phyloP scores from a whole-genome alignment of 371 early-diverging fungal genomes.

The Vittaforma corneae region DNA sequence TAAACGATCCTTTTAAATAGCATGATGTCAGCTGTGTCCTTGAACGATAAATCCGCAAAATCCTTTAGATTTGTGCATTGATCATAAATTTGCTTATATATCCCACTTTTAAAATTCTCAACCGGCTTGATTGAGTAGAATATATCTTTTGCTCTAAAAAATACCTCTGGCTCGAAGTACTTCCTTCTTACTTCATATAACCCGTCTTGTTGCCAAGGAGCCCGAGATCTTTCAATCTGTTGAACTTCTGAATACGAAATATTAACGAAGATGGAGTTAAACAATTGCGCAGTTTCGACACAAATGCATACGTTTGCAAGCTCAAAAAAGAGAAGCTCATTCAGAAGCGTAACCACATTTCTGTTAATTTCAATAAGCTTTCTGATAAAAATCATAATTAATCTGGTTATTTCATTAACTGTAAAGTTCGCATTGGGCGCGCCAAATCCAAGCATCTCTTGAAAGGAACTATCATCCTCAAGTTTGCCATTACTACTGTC shows the following conservation, averaged over 20 bases:
- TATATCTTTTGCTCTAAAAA: slow-evolving; percentile 25
- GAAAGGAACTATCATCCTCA: too few relatives aligned
- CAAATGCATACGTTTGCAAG: slow-evolving; percentile 23
- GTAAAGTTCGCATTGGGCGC: too few relatives aligned
- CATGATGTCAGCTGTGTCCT: slow-evolving; percentile 11
- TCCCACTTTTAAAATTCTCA: not conserved
- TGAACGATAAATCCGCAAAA: slow-evolving; percentile 14
- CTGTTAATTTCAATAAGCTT: slow-evolving; percentile 1
- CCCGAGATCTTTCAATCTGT: not conserved
- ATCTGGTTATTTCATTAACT: not conserved
- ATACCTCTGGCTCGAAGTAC: slow-evolving; percentile 35
- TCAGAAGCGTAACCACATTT: slow-evolving; percentile 8
- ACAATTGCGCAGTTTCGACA: slow-evolving; percentile 22
- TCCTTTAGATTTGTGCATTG: slow-evolving; percentile 15
- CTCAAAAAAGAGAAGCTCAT: slow-evolving; percentile 34
- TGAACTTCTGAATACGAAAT: not conserved
- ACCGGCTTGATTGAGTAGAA: slow-evolving; percentile 16
- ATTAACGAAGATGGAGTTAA: slow-evolving; percentile 24
- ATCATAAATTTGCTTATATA: slow-evolving; percentile 30
- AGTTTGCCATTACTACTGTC: too few relatives aligned
- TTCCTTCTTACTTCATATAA: slow-evolving; percentile 37
- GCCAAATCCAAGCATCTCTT: too few relatives aligned
- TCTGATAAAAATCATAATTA: slow-evolving; percentile 2
- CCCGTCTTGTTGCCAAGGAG: not conserved
- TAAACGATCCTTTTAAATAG: slow-evolving; percentile 25